Base-by-base conservation (phyloP, 495 filamentous ascomycete species). In the Cercophora newfieldiana region DNA sequence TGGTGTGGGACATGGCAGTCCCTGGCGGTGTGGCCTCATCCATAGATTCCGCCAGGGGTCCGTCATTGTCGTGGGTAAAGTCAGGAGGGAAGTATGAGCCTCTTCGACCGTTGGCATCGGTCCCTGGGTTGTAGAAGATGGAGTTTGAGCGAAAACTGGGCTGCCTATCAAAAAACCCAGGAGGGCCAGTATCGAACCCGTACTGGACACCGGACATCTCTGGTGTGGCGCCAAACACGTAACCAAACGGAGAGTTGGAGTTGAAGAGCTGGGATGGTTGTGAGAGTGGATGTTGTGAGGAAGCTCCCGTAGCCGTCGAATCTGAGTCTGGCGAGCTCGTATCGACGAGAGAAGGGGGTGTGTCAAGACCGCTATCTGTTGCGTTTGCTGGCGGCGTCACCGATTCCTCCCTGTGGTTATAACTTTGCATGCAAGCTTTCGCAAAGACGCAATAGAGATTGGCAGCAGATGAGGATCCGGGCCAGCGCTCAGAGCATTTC, bases 381-480 rank as follows among this genome's bases (percentile, higher is more conserved):
- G 21, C 25, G 12, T 8, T 88, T 2, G 87, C 87, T 44, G 88
- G 82, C 10, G 69, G 72, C n/a, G 59, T 71, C 31, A 70, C 69
- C 16, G 71, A 44, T 51, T 69, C 80, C 48, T 88, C 86, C 37
- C 87, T 88, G 22, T 78, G 78, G 60, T 89, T 85, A 75, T 94
- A 98, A 66, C 90, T 90, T 72, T 89, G 91, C 69, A 97, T 77
- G 68, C 91, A 93, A 21, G 93, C 93, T 54, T 82, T 83, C n/a
- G 94, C 87, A 29, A 98, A 84, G 60, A 88, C 91, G 18, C 79
- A 78, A 74, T 97, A 97, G 24, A 97, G 83, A 68, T 92, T 82
- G 10, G 89, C 83, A 18, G 93, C 93, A n/a, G 91, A 90, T 57
- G 87, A 83, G 10, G 93, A 91, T 25, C 94, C 94, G 0, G 94